Evolutionary conservation across 106 monocot genomes (phyloP).

Genomic region (Acorus gramineus): DNA sequence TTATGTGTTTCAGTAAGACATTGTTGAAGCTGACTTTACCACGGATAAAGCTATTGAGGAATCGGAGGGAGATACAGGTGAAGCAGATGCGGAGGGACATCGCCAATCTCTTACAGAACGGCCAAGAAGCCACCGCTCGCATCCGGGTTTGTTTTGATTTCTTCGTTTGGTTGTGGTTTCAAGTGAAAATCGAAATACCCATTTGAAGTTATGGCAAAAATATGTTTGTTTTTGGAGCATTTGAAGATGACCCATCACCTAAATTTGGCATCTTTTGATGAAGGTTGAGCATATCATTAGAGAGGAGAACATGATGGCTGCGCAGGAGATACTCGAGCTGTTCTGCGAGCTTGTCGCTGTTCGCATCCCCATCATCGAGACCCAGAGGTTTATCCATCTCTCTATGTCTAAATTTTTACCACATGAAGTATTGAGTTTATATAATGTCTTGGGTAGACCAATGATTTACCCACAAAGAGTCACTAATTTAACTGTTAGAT

Average conservation of each 20-base stretch:
- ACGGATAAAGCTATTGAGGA: conserved; percentile 86
- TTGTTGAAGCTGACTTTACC: conserved; percentile 94
- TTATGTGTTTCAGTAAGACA: conserved; percentile 54
- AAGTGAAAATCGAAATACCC: too few species aligned
- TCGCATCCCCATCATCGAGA: conserved; percentile 88
- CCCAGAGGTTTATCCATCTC: conserved; percentile 43
- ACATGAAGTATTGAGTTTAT: too few species aligned
- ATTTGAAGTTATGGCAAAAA: too few species aligned
- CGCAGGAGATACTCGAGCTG: conserved; percentile 92
- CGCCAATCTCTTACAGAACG: conserved; percentile 86
- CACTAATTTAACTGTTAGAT: too few species aligned
- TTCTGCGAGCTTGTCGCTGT: conserved; percentile 88
- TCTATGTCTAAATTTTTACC: too few species aligned
- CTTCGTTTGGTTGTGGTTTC: not conserved
- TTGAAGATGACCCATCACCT: too few species aligned
- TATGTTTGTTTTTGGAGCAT: too few species aligned
- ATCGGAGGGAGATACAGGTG: conserved; percentile 79
- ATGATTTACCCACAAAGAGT: too few species aligned
- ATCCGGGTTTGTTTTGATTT: conserved; percentile 43
- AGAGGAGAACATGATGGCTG: conserved; percentile 99
- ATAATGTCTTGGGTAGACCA: too few species aligned
- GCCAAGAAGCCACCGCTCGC: conserved; percentile 95
- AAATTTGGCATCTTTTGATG: not conserved
- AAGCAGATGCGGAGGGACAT: conserved; percentile 95
- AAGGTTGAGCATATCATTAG: conserved; percentile 96